These are phyloP conservation scores for Corymbia calophylla DNA, from an alignment of 441 rosid genomes.

Conservation along the genomic window DNA sequence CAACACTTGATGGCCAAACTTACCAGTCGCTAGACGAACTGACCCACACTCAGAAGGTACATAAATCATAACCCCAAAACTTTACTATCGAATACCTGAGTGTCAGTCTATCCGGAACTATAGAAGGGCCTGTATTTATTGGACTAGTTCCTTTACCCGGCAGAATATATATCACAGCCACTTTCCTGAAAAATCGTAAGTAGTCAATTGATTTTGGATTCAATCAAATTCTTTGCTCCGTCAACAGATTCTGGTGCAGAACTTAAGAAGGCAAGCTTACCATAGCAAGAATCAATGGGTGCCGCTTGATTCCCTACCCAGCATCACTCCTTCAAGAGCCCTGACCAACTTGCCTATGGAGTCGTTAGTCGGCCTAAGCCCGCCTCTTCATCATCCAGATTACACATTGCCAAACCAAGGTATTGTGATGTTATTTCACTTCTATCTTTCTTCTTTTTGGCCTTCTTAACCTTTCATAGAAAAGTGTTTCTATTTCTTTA, in stretches of 20 bases:
- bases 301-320: constrained; percentile 5
- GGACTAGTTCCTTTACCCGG: not conserved
- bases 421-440: not conserved
- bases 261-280: constrained; percentile 43
- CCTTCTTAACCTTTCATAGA: not conserved
- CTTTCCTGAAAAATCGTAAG: not conserved
- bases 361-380: constrained; percentile 1
- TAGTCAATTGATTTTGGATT: not conserved
- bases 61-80: not conserved
- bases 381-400: constrained; percentile 16
- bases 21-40: constrained; percentile 21
- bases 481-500: not conserved
- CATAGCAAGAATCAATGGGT: constrained; percentile 9
- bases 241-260: constrained; percentile 30
- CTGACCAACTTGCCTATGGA: constrained; percentile 17
- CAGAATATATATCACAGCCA: not conserved
- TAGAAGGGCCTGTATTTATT: not conserved
- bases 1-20: constrained; percentile 22
- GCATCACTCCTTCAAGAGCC: constrained; percentile 14
- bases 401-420: not conserved
- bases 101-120: not conserved
- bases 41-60: constrained; percentile 21
- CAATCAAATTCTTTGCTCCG: not conserved
- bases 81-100: not conserved
- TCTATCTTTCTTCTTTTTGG: not conserved